Evolutionary conservation across 768 basidiomycete species (phyloP), one percentile per base, ranked within the genome.

Genomic region (Tulasnella sp.): DNA sequence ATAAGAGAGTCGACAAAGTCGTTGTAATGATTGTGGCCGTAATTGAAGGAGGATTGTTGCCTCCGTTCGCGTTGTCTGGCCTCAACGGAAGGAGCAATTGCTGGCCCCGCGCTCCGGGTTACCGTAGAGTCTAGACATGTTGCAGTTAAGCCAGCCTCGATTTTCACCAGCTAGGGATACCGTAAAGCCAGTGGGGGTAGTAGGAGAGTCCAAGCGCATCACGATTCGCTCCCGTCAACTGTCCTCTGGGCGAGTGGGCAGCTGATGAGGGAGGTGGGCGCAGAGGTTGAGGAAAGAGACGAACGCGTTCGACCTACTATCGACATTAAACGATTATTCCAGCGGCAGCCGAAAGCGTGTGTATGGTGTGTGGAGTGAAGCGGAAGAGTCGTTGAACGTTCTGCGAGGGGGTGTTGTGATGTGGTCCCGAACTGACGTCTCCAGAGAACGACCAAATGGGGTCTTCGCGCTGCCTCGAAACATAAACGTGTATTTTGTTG

Each of bases 261-360:
- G 75, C 67, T 70, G 75, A 26, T 23, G 55, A 70, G 73, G 29
- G 13, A 42, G 10, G 37, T 29, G 10, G 69, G 80, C 7, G 73
- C 18, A 13, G 32, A 39, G 20, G 23, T 32, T 15, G 42, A 48
- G 73, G 42, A 15, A 15, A 42, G 42, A 15, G 13, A 42, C 42
- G 40, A 7, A 13, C 40, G 40, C 40, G 40, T 13, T 40, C 9
- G 40, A 84, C 93, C 93, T 93, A 94, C 93, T 83, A 75, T 82
- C 13, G 35, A 35, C 35, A 7, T 5, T 16, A 18, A 74, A 35
- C 35, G 35, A 35, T 35, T 35, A 5, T 35, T 35, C 15, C 16
- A 44, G 15, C 16, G 44, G 15, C 23, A 35, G 32, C 51, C 15
- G 10, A 51, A n/a, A 51, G n/a, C 5, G 51, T 6, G 44, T 44